Percentiles rank a stretch among this genome's conserved stretches.
These are phyloP conservation scores for Cucurbita ficifolia DNA, from an alignment of 306 rosid genomes.

Conservation along the genomic window DNA sequence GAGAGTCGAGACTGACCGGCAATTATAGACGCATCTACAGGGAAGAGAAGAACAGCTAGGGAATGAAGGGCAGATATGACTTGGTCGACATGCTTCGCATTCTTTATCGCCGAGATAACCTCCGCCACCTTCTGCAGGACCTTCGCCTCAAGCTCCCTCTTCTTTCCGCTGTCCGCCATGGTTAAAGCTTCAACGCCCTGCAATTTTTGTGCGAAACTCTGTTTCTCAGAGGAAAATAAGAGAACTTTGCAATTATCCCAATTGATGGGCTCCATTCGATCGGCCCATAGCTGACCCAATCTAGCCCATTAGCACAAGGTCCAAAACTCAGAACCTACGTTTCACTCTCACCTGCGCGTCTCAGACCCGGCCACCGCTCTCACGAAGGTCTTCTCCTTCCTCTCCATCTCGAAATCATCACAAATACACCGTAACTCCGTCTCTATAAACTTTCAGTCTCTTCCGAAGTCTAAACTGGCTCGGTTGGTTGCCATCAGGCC, in stretches of 20 bases:
- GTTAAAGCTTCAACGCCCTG: conserved; percentile 3
- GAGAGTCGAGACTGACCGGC: conserved; percentile 30
- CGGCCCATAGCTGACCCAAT: background rate
- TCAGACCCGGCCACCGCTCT: conserved; percentile 2
- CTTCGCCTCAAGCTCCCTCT: conserved; percentile 30
- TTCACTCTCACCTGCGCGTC: background rate
- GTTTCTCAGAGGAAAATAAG: background rate
- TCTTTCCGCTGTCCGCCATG: conserved; percentile 33
- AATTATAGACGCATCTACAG: conserved; percentile 43
- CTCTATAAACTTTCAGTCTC: background rate
- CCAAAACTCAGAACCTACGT: background rate
- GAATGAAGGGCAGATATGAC: conserved; percentile 64
- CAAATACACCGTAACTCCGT: background rate
- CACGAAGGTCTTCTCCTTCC: conserved; percentile 13
- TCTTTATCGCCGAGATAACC: conserved; percentile 38
- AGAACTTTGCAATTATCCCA: background rate
- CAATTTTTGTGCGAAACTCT: background rate
- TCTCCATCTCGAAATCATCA: conserved; percentile 9
- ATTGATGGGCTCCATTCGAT: background rate
- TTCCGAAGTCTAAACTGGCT: background rate
- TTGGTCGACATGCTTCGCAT: conserved; percentile 62
- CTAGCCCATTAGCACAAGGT: background rate
- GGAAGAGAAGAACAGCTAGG: conserved; percentile 53
- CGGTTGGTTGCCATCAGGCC: background rate
- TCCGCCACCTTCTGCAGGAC: conserved; percentile 38